Conservation (phyloP, 2,329 filamentous ascomycete genomes). For the Trichoderma oligosporum region DNA sequence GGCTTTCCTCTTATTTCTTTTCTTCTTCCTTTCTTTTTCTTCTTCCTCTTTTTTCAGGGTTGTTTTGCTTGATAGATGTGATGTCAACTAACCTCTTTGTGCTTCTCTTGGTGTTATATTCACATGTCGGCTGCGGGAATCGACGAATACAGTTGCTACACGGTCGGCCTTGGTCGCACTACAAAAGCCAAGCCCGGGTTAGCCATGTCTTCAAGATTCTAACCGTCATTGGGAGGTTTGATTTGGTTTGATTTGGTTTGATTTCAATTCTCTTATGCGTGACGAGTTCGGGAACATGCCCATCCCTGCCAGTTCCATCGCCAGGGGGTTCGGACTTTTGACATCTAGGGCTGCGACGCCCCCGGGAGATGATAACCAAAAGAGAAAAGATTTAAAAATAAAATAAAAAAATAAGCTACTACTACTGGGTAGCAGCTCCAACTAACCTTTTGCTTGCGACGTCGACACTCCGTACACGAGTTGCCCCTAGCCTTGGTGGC, state of each 20-base stretch:
- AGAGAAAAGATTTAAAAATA: neutral
- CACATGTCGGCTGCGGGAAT: conserved; percentile 49
- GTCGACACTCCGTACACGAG: conserved; percentile 49
- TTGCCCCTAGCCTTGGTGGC: conserved; percentile 31
- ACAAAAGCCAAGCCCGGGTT: conserved; percentile 13
- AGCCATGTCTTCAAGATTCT: neutral
- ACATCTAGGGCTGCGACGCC: conserved; percentile 11
- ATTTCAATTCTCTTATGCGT: neutral
- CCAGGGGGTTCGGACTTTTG: conserved; percentile 18
- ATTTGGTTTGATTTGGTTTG: neutral
- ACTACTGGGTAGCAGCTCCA: neutral
- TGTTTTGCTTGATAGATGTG: neutral
- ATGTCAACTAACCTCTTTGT: conserved; percentile 15
- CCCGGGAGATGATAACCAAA: neutral
- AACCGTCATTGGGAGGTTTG: neutral
- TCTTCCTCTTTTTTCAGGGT: neutral
- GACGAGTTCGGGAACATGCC: conserved; percentile 8
- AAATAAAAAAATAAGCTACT: no score
- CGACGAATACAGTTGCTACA: conserved; percentile 52
- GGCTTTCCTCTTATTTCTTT: no score
- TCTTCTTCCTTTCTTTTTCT: no score
- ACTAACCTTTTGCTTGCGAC: conserved; percentile 49
- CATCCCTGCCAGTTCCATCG: conserved; percentile 4
- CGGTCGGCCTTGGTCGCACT: conserved; percentile 54
- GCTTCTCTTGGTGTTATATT: conserved; percentile 35